These are phyloP conservation scores for Neopestalotiopsis sp. DNA, from an alignment of 2,329 filamentous ascomycete species.

Conservation along the genomic window DNA sequence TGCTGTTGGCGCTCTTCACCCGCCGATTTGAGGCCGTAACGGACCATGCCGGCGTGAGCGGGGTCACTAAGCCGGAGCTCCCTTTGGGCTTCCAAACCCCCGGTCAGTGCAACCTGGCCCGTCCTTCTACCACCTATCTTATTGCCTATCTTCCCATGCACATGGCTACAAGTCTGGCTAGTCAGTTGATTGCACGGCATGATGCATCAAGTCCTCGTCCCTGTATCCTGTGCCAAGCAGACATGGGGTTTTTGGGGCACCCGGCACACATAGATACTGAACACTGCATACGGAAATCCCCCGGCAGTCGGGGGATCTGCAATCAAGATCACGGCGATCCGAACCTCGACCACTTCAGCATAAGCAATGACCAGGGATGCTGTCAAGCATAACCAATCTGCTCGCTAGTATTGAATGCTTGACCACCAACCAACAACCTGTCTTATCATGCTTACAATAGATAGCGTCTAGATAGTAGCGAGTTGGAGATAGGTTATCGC, in stretches of 20 bases:
- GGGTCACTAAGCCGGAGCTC: background rate
- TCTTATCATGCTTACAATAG: background rate
- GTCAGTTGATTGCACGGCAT: background rate
- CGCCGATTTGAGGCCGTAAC: background rate
- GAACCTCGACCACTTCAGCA: background rate
- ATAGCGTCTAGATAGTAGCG: background rate
- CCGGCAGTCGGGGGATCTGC: background rate
- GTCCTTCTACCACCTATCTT: background rate
- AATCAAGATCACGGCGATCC: background rate
- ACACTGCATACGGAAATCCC: background rate
- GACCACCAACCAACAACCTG: background rate
- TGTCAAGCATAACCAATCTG: background rate
- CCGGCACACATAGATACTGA: background rate
- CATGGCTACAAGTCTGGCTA: background rate
- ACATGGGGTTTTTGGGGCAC: background rate
- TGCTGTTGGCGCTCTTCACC: background rate
- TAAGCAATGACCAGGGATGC: background rate
- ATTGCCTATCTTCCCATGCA: background rate
- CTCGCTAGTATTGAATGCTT: background rate
- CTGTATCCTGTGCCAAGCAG: background rate
- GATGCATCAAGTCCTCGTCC: background rate
- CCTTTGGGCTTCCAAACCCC: background rate
- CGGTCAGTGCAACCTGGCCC: background rate
- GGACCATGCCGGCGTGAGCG: background rate
- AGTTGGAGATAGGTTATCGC: conserved; percentile 2